Percentiles rank a stretch among this genome's conserved stretches.
phyloP scores from a whole-genome alignment of 2,329 filamentous ascomycete genomes.

The Trichoderma asperellum region DNA sequence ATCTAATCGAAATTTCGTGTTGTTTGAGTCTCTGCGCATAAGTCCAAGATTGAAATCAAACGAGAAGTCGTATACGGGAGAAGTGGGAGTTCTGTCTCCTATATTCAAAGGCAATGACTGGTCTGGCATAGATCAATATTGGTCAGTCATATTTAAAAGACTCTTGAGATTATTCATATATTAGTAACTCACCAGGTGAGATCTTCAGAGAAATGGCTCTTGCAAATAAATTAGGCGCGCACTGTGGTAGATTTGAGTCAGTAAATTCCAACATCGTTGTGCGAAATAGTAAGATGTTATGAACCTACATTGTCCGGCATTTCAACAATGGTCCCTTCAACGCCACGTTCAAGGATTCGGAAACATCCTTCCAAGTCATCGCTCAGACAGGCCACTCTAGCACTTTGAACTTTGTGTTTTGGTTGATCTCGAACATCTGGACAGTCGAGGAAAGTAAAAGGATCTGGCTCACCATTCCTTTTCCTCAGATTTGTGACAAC shows the following conservation, averaged over 20 bases:
- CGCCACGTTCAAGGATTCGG: neutral
- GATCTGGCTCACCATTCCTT: too few species aligned
- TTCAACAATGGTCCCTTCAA: conserved; percentile 19
- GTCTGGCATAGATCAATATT: too few species aligned
- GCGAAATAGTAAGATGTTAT: neutral
- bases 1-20: conserved; percentile 1
- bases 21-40: neutral
- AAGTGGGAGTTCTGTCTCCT: neutral
- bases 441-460: too few species aligned
- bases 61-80: conserved; percentile 16
- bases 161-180: too few species aligned
- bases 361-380: conserved; percentile 2
- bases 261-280: neutral
- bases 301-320: conserved; percentile 11
- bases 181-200: too few species aligned
- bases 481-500: too few species aligned
- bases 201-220: conserved; percentile 4
- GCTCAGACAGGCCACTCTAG: conserved; percentile 6
- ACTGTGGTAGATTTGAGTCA: neutral
- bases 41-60: conserved; percentile 15
- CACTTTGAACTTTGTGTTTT: neutral
- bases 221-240: neutral
- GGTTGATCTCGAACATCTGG: neutral
- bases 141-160: too few species aligned
- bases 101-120: neutral